A percentile compares a stretch with the other conserved stretches of the same genome.
Conservation (phyloP, 2,329 filamentous ascomycete species). For the Trichoderma afroharzianum region DNA sequence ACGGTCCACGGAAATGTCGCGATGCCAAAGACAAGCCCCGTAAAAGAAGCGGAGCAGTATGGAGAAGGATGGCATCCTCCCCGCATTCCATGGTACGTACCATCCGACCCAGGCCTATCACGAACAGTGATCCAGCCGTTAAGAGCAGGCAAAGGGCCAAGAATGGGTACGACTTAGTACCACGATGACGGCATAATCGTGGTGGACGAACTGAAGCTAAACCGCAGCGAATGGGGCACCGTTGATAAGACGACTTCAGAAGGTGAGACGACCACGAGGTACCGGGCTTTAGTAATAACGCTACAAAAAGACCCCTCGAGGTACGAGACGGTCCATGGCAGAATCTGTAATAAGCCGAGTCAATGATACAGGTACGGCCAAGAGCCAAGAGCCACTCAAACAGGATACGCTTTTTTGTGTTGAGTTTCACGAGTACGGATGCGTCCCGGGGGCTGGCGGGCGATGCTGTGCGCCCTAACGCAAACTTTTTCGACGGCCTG, state of each 20-base stretch:
- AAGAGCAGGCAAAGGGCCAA: background rate
- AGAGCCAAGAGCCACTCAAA: background rate
- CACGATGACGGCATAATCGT: slow-evolving; percentile 1
- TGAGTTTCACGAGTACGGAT: background rate
- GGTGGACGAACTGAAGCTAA: background rate
- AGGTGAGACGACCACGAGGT: slow-evolving; percentile 7
- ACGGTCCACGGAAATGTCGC: background rate
- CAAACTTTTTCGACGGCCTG: background rate
- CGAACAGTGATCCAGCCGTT: background rate
- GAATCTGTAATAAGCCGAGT: background rate
- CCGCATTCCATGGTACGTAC: slow-evolving; percentile 14
- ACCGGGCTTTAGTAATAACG: background rate
- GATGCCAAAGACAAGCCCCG: background rate
- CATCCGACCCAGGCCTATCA: background rate
- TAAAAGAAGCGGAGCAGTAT: slow-evolving; percentile 1
- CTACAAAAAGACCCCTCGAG: background rate
- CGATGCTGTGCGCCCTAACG: slow-evolving; percentile 4
- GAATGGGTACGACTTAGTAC: background rate
- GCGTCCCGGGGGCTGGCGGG: background rate
- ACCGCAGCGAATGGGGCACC: background rate
- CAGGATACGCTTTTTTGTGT: background rate
- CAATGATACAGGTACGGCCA: background rate
- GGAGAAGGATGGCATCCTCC: slow-evolving; percentile 3
- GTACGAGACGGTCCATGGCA: background rate
- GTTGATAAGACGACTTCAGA: slow-evolving; percentile 7